These are phyloP conservation scores for Rhodosporidiobolus sp. DNA, from an alignment of 768 basidiomycete species.

Conservation along the genomic window DNA sequence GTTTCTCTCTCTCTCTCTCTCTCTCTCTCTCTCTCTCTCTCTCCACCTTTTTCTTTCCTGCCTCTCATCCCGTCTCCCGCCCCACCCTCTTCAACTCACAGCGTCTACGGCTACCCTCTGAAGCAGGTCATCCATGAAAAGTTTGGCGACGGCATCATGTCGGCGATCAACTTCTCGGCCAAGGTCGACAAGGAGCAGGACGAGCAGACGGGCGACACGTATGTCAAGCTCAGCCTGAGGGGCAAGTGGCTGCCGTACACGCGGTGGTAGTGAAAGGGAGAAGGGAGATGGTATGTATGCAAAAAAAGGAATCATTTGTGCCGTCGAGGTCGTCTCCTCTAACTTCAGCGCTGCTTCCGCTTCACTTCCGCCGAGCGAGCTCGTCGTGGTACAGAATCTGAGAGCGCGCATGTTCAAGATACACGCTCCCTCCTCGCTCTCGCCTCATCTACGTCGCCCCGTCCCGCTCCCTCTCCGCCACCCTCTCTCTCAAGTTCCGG, in stretches of 20 bases:
- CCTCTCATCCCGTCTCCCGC: not conserved
- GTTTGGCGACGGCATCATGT: conserved; percentile 31
- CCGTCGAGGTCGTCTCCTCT: too few species aligned
- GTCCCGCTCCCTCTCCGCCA: conserved; percentile 5
- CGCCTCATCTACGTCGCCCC: not conserved
- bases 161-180: not conserved
- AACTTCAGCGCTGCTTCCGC: too few species aligned
- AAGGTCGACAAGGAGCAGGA: conserved; percentile 2
- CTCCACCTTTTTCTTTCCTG: too few species aligned
- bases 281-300: not conserved
- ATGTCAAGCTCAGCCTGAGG: conserved; percentile 2
- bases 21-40: not conserved
- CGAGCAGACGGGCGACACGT: not conserved
- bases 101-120: conserved; percentile 19
- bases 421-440: too few species aligned
- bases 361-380: too few species aligned
- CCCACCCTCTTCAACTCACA: not conserved
- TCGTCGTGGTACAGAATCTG: too few species aligned
- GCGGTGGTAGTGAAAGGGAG: not conserved
- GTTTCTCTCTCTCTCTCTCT: not conserved
- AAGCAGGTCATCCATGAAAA: conserved; percentile 24
- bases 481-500: conserved; percentile 16
- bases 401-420: too few species aligned
- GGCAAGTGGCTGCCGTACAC: conserved; percentile 14
- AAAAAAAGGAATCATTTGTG: too few species aligned